Base-by-base conservation (phyloP, 495 filamentous ascomycete genomes). In the Penicillium roqueforti region DNA sequence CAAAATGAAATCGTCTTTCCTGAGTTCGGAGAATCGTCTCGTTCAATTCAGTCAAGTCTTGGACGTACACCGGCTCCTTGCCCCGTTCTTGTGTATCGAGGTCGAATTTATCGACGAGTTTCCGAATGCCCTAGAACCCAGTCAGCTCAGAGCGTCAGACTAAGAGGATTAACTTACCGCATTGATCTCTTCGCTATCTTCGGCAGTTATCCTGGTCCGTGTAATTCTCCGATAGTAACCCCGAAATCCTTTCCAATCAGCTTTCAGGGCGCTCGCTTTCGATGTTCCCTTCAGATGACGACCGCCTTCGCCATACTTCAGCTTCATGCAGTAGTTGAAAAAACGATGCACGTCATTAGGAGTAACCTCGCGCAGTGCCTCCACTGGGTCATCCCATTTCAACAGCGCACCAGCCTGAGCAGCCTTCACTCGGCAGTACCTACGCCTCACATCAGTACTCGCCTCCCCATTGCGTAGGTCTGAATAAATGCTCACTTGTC, bases 141-240 rank as follows among this genome's bases (percentile, higher is more conserved):
- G 46, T 59, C 25, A 55, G 57, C 42, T 51, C 40, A 4, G 14
- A 48, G 3, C 9, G 11, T 57, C 29, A 36, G n/a, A n/a, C 22
- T 2, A 39, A 32, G 9, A 13, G 20, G 19, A 38, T 40, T 44
- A 47, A 57, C 62, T 54, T 38, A 61, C 55, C 16, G 45, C 41
- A 50, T 65, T 65, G 19, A 61, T 65, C 43, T 61, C 57, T 60
- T 63, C 55, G 40, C 63, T 57, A 52, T 63, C 51, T 42, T 61
- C 51, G 14, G 52, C 16, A 28, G 44, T 63, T 32, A 66, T 51
- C 23, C 46, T 58, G 11, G 18, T 53, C 22, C 51, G 40, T 31
- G 49, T 64, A 20, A 63, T 57, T 56, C 37, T 58, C 38, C 51
- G 50, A 51, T 61, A 62, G 54, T 64, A 63, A 38, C 57, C 60